These are phyloP conservation scores for Puccinia coronata DNA, from an alignment of 1,284 basidiomycete genomes.

Conservation along the genomic window DNA sequence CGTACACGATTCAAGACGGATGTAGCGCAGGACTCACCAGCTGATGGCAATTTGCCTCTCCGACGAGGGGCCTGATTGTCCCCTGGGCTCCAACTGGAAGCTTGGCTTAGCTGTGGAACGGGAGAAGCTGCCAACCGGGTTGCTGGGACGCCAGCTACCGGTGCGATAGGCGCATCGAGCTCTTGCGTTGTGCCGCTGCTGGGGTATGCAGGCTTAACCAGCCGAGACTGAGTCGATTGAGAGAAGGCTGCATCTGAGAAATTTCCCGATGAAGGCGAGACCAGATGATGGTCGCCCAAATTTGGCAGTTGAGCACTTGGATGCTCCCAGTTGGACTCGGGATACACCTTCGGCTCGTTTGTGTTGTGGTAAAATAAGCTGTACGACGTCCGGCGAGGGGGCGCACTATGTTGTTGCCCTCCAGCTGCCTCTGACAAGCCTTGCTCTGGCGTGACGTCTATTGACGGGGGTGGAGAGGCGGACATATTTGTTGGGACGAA, in stretches of 20 bases:
- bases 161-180: background rate
- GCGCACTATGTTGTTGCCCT: constrained; percentile 4
- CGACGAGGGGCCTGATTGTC: constrained; percentile 45
- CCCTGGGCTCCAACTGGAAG: constrained; percentile 17
- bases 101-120: background rate
- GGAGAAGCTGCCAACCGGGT: background rate
- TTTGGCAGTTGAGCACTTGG: background rate
- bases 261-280: background rate
- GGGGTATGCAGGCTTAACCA: constrained; percentile 7
- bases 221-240: background rate
- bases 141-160: background rate
- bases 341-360: background rate
- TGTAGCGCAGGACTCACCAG: constrained; percentile 22
- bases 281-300: constrained; percentile 8
- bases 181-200: background rate
- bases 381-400: constrained; percentile 31
- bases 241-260: constrained; percentile 24
- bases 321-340: constrained; percentile 23
- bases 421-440: constrained; percentile 6
- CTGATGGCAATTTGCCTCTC: constrained; percentile 44
- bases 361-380: constrained; percentile 29
- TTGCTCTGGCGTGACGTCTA: constrained; percentile 31
- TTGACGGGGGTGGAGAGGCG: constrained; percentile 34
- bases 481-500: constrained; percentile 28
- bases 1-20: too few relatives aligned